A percentile compares a stretch with the other conserved stretches of the same genome.
These are phyloP conservation scores for Paramecium sonneborni DNA, from an alignment of 73 alveolate species.

Conservation along the genomic window DNA sequence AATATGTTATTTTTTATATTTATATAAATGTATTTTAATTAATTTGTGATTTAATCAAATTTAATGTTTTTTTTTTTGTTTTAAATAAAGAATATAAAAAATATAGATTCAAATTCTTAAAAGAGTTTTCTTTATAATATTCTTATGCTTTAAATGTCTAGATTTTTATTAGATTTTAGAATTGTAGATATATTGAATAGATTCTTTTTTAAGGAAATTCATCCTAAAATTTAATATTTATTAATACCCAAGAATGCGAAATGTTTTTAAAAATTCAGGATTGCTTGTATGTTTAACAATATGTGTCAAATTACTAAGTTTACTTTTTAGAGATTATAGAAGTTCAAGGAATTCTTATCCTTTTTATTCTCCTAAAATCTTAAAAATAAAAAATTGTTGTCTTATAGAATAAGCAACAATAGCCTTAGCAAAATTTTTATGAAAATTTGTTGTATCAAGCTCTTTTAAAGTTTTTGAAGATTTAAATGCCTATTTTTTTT, in stretches of 20 bases:
- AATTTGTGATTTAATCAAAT: not conserved
- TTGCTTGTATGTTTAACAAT: not conserved
- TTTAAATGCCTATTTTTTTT: not conserved
- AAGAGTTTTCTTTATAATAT: not conserved
- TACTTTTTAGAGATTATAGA: not conserved
- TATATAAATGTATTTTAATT: not conserved
- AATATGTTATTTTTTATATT: too few relatives aligned
- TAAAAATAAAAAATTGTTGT: not conserved
- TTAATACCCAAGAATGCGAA: not conserved
- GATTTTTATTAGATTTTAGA: not conserved
- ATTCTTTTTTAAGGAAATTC: not conserved
- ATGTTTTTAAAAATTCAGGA: not conserved
- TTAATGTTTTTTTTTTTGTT: not conserved
- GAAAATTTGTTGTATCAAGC: not conserved
- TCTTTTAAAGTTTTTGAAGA: not conserved
- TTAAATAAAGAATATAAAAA: not conserved
- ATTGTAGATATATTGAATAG: not conserved
- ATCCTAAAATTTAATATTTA: not conserved
- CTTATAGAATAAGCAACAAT: not conserved
- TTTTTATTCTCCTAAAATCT: not conserved
- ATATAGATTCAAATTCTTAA: not conserved
- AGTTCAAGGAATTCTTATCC: not conserved
- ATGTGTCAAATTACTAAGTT: not conserved
- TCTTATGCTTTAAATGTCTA: not conserved
- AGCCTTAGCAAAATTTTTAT: slow-evolving; percentile 14